Base-by-base conservation (phyloP, 139 green algal species). In the Yamagishiella unicocca region DNA sequence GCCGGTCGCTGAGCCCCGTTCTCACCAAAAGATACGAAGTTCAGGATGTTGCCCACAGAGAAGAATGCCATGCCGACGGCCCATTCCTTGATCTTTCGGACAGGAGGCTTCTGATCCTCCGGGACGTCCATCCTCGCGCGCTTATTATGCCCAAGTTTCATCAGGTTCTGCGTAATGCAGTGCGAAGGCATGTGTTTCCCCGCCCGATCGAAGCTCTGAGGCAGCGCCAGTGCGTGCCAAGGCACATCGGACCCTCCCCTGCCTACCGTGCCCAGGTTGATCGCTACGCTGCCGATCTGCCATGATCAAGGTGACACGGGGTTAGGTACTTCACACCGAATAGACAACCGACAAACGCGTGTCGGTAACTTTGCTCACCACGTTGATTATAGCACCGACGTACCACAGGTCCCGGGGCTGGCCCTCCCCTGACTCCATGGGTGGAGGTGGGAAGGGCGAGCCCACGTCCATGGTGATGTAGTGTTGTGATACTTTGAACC, bases 61-160 rank as follows among this genome's bases (percentile, higher is more conserved):
- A 98, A 97, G 17, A 96, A 66, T 0, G 79, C 53, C 46, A 97
- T 93, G 17, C 96, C 96, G 0, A 95, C 68, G 53, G 94, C 91
- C 96, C 96, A 98, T 50, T 95, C 81, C 31, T 74, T 81, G 21
- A 92, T 62, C 55, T 77, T 80, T 27, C 84, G 85, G 29, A 92
- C 71, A 25, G 79, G 64, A 6, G 87, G 87, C 71, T 89, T 91
- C 66, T 92, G 22, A 0, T 54, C 83, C 24, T 92, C 78, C 0
- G 87, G 84, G 66, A 85, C 17, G 1, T 89, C 71, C 46, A 93
- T 33, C 35, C 71, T 87, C 9, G 90, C 88, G 0, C 91, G 75
- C 68, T 93, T 93, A 88, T 97, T 96, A 90, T 98, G 96, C 0
- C 95, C 96, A 0, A 98, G 90, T 83, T 98, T 98, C 92, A 98